Evolutionary conservation across 1,284 basidiomycete species (phyloP).

Genomic region (Sanghuangporus sanghuang): DNA sequence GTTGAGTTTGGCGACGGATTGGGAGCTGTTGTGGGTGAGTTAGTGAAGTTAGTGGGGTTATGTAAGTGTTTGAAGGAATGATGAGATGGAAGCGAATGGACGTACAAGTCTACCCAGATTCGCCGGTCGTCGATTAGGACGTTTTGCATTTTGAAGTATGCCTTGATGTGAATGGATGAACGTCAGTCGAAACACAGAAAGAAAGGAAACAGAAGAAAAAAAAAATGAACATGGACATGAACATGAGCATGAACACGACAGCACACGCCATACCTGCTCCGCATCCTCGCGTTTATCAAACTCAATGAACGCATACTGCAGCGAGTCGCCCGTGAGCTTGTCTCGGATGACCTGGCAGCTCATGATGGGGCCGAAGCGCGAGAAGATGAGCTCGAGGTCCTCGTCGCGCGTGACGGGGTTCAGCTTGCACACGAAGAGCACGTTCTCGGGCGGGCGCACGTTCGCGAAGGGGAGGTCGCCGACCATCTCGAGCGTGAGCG

Average conservation of each 20-base stretch:
- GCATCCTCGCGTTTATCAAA: conserved; percentile 92
- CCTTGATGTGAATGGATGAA: conserved; percentile 37
- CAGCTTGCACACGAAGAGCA: conserved; percentile 97
- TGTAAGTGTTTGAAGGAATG: neutral
- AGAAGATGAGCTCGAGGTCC: conserved; percentile 96
- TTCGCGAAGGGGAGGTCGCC: conserved; percentile 98
- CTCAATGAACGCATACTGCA: conserved; percentile 99
- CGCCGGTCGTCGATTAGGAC: conserved; percentile 97
- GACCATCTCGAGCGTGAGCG: conserved; percentile 98
- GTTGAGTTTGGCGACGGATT: conserved; percentile 82
- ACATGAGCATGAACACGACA: neutral
- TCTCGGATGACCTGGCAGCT: conserved; percentile 97
- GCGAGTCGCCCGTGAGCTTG: conserved; percentile 90
- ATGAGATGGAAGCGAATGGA: conserved; percentile 17
- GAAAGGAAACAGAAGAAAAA: conserved; percentile 16
- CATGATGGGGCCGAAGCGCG: conserved; percentile 91
- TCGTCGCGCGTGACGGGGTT: conserved; percentile 95
- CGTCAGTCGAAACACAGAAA: neutral
- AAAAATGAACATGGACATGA: neutral
- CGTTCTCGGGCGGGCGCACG: conserved; percentile 96
- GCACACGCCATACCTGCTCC: conserved; percentile 73
- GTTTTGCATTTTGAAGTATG: conserved; percentile 99
- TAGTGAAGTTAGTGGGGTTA: neutral
- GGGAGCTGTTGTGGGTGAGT: conserved; percentile 49
- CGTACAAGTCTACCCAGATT: conserved; percentile 97